Percentiles rank a stretch among this genome's conserved stretches.
Evolutionary conservation across 2,329 filamentous ascomycete genomes (phyloP).

Genomic region (Phaeoacremonium minimum): DNA sequence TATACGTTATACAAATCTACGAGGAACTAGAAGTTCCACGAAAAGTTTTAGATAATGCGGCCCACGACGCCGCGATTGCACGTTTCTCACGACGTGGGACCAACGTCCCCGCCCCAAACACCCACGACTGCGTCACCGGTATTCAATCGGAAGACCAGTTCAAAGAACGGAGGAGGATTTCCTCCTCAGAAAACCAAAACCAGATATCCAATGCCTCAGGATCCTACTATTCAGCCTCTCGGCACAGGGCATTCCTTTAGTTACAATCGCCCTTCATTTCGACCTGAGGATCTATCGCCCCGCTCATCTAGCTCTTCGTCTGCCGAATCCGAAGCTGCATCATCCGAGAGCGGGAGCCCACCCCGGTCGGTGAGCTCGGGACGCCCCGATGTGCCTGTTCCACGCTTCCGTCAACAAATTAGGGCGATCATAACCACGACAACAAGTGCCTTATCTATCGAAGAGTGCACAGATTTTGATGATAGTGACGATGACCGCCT

Average conservation of each 20-base stretch:
- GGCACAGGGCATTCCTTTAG: slow-evolving; percentile 25
- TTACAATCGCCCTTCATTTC: slow-evolving; percentile 23
- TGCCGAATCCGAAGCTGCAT: slow-evolving; percentile 17
- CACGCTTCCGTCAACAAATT: slow-evolving; percentile 2
- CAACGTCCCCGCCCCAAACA: slow-evolving; percentile 37
- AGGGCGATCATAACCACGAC: slow-evolving; percentile 12
- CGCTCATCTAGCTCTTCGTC: slow-evolving; percentile 27
- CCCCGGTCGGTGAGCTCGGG: slow-evolving; percentile 15
- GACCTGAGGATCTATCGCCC: slow-evolving; percentile 31
- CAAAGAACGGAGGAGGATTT: slow-evolving; percentile 5
- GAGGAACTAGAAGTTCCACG: no score
- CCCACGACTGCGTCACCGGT: slow-evolving; percentile 28
- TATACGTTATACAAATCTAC: slow-evolving; percentile 4
- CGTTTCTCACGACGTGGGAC: slow-evolving; percentile 25
- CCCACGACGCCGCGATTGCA: slow-evolving; percentile 29
- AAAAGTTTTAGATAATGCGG: slow-evolving; percentile 23
- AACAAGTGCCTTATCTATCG: slow-evolving; percentile 30
- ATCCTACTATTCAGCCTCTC: slow-evolving; percentile 20
- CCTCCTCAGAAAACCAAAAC: no score
- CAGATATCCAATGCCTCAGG: slow-evolving; percentile 13
- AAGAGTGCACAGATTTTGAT: slow-evolving; percentile 39
- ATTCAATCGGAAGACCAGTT: slow-evolving; percentile 20
- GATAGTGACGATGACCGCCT: slow-evolving; percentile 38
- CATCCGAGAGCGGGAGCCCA: slow-evolving; percentile 14
- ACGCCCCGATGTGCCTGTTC: slow-evolving; percentile 9